Conservation (phyloP, 768 basidiomycete species). For the Suillus clintonianus region DNA sequence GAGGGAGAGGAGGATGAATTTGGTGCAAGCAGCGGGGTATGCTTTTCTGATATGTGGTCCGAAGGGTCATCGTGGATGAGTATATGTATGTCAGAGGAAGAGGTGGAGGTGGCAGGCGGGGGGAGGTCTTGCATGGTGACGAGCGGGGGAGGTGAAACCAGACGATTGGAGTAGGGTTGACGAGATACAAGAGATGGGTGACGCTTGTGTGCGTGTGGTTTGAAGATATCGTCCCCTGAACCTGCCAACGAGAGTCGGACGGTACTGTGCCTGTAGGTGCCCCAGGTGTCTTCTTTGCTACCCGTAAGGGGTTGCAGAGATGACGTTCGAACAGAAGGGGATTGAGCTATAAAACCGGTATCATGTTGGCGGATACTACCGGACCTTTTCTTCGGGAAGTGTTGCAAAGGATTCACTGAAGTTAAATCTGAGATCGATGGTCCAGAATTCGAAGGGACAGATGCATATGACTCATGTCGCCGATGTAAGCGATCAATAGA, state of each 20-base stretch:
- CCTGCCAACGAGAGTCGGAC: background rate
- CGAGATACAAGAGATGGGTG: background rate
- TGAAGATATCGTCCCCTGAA: background rate
- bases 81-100: constrained; percentile 13
- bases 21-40: background rate
- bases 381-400: background rate
- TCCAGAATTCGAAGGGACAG: too few relatives aligned
- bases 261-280: background rate
- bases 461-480: background rate
- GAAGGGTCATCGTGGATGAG: background rate
- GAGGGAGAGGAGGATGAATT: background rate
- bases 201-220: background rate
- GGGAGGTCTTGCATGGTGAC: background rate
- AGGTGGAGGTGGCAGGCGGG: constrained; percentile 10
- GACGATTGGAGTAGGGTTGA: background rate
- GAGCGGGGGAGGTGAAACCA: background rate
- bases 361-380: background rate
- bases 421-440: constrained; percentile 1
- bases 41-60: background rate
- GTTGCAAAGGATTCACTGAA: background rate
- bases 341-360: background rate
- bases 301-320: background rate
- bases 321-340: background rate
- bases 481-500: background rate
- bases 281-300: background rate